phyloP scores from a whole-genome alignment of 495 filamentous ascomycete species.

The Amphirosellinia nigrospora region DNA sequence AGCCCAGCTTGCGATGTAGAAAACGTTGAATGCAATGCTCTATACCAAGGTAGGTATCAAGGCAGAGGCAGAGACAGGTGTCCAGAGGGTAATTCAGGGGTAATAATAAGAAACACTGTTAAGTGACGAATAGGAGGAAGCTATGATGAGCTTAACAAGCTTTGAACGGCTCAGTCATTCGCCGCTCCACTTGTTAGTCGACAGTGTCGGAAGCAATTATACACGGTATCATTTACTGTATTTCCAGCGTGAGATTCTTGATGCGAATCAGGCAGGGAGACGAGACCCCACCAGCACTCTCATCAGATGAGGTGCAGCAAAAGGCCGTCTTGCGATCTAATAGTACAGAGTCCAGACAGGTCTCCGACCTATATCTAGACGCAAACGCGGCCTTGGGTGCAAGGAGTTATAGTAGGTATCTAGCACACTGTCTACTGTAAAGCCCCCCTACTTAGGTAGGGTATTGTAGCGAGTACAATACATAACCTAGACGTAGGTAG shows the following conservation, averaged over 20 bases:
- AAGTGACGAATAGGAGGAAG: neutral
- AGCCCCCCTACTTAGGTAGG: neutral
- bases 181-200: neutral
- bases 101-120: conserved; percentile 4
- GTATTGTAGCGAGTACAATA: too few species aligned
- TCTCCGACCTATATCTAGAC: conserved; percentile 1
- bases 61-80: neutral
- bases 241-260: neutral
- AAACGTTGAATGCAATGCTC: neutral
- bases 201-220: neutral
- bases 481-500: too few species aligned
- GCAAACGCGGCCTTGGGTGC: neutral
- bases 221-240: neutral
- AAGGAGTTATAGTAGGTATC: neutral
- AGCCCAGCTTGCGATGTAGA: neutral
- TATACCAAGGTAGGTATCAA: neutral
- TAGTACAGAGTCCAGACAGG: conserved; percentile 14
- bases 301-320: conserved; percentile 20
- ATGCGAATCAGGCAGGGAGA: conserved; percentile 1
- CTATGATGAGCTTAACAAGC: neutral
- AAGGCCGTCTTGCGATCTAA: neutral
- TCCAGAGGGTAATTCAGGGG: neutral
- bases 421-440: neutral
- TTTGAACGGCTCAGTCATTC: neutral
- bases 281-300: neutral